Evolutionary conservation across 1,284 basidiomycete species (phyloP).

Genomic region (Naganishia sp.): DNA sequence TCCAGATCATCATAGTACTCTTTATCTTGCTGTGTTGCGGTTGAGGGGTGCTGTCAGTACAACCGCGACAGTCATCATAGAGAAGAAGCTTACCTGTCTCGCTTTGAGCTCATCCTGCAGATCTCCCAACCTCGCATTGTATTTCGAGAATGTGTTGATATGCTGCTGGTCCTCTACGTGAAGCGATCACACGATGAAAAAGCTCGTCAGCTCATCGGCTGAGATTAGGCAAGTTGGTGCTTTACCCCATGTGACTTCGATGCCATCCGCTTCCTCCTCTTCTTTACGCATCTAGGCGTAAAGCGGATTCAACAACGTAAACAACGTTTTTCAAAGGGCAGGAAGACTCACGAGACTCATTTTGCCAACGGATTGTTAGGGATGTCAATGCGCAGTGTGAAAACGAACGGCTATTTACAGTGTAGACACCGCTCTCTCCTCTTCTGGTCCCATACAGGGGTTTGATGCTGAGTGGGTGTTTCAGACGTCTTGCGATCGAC

Average conservation of each 20-base stretch:
- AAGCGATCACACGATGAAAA: not conserved
- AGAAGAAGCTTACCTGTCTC: slow-evolving; percentile 63
- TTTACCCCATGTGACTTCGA: slow-evolving; percentile 88
- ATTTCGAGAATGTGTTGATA: slow-evolving; percentile 90
- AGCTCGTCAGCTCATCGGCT: too few relatives aligned
- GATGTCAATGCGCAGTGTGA: too few relatives aligned
- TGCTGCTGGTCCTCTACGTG: slow-evolving; percentile 81
- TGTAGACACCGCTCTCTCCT: too few relatives aligned
- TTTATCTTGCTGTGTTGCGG: slow-evolving; percentile 71
- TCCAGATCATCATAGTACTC: slow-evolving; percentile 86
- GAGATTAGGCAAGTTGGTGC: slow-evolving; percentile 26
- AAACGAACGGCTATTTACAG: too few relatives aligned
- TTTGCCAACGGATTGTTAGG: not conserved
- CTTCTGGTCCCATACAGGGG: too few relatives aligned
- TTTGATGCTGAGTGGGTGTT: too few relatives aligned
- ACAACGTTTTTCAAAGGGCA: too few relatives aligned
- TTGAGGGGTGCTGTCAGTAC: not conserved
- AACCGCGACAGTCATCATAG: not conserved
- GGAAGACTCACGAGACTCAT: slow-evolving; percentile 4
- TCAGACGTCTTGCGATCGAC: too few relatives aligned
- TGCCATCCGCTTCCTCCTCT: slow-evolving; percentile 74
- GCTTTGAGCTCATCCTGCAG: slow-evolving; percentile 71
- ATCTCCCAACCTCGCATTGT: slow-evolving; percentile 74
- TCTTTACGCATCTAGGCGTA: slow-evolving; percentile 59
- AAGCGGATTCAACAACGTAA: too few relatives aligned